A percentile compares a stretch with the other conserved stretches of the same genome.
phyloP scores from a whole-genome alignment of 805 yeast species.

The Phaffomyces opuntiae region DNA sequence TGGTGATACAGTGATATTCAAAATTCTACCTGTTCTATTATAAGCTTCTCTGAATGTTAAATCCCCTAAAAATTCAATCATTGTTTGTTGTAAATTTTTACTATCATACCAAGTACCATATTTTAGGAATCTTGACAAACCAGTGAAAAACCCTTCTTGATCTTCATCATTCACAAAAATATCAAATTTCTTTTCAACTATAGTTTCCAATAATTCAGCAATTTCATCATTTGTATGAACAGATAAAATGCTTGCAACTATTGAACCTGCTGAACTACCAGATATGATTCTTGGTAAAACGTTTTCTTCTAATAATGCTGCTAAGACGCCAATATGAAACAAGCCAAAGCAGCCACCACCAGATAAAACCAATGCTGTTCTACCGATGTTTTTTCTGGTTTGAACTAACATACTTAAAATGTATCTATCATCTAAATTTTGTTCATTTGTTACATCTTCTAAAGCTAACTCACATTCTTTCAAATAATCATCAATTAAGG shows the following conservation, averaged over 20 bases:
- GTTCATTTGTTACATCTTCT: constrained; percentile 14
- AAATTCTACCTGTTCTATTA: constrained; percentile 86
- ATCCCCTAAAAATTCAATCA: constrained; percentile 77
- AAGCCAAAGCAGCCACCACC: constrained; percentile 96
- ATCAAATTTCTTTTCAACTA: constrained; percentile 38
- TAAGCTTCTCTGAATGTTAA: constrained; percentile 91
- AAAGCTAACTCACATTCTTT: constrained; percentile 62
- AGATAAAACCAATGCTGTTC: constrained; percentile 89
- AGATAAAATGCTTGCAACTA: constrained; percentile 83
- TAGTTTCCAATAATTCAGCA: constrained; percentile 40
- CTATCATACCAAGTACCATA: constrained; percentile 89
- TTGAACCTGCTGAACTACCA: constrained; percentile 95
- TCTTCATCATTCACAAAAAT: constrained; percentile 38
- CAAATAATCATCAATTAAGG: constrained; percentile 74
- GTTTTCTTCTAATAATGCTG: constrained; percentile 66
- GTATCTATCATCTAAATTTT: constrained; percentile 55
- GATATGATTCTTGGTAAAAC: constrained; percentile 81
- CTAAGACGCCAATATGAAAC: constrained; percentile 86
- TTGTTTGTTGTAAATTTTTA: constrained; percentile 59
- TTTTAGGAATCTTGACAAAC: constrained; percentile 57
- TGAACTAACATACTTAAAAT: constrained; percentile 75
- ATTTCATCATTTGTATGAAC: constrained; percentile 72
- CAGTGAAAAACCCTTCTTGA: constrained; percentile 38
- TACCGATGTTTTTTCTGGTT: constrained; percentile 84
- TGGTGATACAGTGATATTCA: constrained; percentile 90